Base-by-base conservation (phyloP, 805 yeast genomes). In the Teunomyces barrocoloradensis region DNA sequence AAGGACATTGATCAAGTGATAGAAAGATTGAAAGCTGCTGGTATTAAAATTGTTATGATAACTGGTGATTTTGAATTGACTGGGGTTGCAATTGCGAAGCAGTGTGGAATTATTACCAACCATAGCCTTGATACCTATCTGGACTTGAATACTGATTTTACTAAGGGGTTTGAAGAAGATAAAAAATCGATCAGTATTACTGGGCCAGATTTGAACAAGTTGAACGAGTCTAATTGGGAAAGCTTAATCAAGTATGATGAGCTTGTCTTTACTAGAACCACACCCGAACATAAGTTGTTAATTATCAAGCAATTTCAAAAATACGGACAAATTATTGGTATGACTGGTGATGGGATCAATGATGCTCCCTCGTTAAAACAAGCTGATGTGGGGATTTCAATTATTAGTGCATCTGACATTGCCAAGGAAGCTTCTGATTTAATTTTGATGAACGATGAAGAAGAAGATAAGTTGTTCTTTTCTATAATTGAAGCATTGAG, bases 1-100 rank as follows among this genome's bases (percentile, higher is more conserved):
- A 64, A 64, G 42, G 66, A 60, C 21, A 63, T 72, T 30, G 61
- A 53, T 29, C 58, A 58, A 12, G 73, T 71, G 13, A 55, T 74
- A 27, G 36, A 47, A 5, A 60, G 56, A 5, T 60, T 73, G 30
- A 64, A 66, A 46, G 56, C 48, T 17, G 78, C 78, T 6, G 76
- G 78, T 11, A 65, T 74, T 45, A 71, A 64, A 41, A 58, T 68
- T 12, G 64, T 66, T 5, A 73, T 74, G 77, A 69, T 73, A 18
- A 74, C 78, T n/a, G 83, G 84, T 48, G 84, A 79, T 57, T 77
- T 71, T 51, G 78, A 75, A 53, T 59, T 74, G 11, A 79, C 82
- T 25, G 83, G 79, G 0, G 64, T 73, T 30, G 70, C 80, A 2
- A 78, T 79, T 52, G 80, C 80, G 3, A 66, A 68, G 32, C 71